Evolutionary conservation across 1,284 basidiomycete genomes (phyloP), one percentile per base, ranked within the genome.

Genomic region (Melampsora occidentalis): DNA sequence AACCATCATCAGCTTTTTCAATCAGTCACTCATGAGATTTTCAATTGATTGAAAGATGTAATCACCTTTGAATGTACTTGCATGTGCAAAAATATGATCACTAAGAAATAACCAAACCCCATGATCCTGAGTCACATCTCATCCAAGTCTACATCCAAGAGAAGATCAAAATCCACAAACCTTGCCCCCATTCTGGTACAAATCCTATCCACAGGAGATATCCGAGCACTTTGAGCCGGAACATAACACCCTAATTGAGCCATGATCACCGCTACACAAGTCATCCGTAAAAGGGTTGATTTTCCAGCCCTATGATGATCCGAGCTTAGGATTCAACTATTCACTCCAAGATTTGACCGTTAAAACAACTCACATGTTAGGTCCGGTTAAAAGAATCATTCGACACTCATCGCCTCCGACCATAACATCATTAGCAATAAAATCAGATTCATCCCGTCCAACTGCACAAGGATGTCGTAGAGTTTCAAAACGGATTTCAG

Each of bases 211-310:
- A 97, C 89, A 0, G 97, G 94, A 79, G 90, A 90, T 66, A 99
- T 83, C 48, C 91, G 87, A 35, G 96, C 97, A 70, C 85, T 87
- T 48, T 87, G 83, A 0, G 97, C 96, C 2, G 97, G 97, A 2
- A 99, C 93, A 69, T 91, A 88, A 90, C 98, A 99, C n/a, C 97
- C 97, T 22, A 99, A 85, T 83, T 98, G 96, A 9, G 94, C 95
- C 89, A 97, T 92, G 80, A 98, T 97, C 77, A 97, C 90, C 39
- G 91, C 95, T 0, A 91, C 89, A 5, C 94, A 94, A n/a, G 95
- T 97, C 91, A 97, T 99, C 68, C 97, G 89, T 88, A 97, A 91
- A 59, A 79, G 68, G 2, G 84, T 94, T 35, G 91, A 93, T 84
- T 94, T 94, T 73, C 93, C 93, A 68, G 92, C 84, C 82, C 84